These are phyloP conservation scores for Rhizophora apiculata DNA, from an alignment of 345 rosid species.

Conservation along the genomic window DNA sequence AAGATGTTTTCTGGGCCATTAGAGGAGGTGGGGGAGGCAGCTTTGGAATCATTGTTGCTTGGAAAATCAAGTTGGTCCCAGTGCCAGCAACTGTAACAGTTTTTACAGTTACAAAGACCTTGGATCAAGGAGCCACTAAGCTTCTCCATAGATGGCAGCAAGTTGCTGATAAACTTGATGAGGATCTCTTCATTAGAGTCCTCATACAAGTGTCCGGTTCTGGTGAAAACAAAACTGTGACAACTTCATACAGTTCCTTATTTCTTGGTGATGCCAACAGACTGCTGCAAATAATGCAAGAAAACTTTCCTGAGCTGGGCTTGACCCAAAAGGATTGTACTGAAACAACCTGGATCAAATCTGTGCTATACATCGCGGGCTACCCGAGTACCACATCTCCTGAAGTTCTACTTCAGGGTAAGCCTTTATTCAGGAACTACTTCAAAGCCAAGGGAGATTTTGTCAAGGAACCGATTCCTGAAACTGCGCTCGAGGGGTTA, in stretches of 20 bases:
- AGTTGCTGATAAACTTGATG: conserved; percentile 51
- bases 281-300: conserved; percentile 19
- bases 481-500: conserved; percentile 9
- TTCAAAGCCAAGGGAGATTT: conserved; percentile 42
- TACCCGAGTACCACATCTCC: conserved; percentile 19
- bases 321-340: conserved; percentile 23
- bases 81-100: conserved; percentile 62
- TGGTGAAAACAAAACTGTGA: conserved; percentile 11
- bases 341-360: conserved; percentile 32
- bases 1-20: conserved; percentile 72
- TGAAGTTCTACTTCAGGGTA: conserved; percentile 27
- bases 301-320: conserved; percentile 34
- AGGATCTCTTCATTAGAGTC: conserved; percentile 59
- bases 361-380: conserved; percentile 15
- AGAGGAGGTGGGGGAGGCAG: conserved; percentile 76
- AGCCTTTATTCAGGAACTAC: conserved; percentile 6
- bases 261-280: conserved; percentile 17
- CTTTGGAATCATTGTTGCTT: conserved; percentile 57
- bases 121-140: conserved; percentile 45
- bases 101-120: conserved; percentile 48
- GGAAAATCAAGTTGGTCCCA: conserved; percentile 66
- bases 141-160: conserved; percentile 53
- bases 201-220: conserved; percentile 18
- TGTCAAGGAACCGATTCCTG: conserved; percentile 29
- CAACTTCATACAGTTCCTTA: conserved; percentile 16